Percentiles rank a stretch among this genome's conserved stretches.
phyloP scores from a whole-genome alignment of 1,139 yeast genomes.

The Suhomyces chickasaworum region DNA sequence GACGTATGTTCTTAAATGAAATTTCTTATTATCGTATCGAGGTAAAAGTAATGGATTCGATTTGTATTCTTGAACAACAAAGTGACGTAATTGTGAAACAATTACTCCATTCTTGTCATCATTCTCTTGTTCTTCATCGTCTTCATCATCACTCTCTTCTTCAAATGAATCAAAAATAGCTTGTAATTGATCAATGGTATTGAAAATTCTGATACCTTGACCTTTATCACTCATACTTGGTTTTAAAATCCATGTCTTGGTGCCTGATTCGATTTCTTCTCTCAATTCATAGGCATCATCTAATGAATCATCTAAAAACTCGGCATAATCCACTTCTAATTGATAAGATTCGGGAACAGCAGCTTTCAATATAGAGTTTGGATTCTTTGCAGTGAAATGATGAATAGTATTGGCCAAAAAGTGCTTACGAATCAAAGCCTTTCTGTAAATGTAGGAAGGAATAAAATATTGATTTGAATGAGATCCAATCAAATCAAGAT shows the following conservation, averaged over 20 bases:
- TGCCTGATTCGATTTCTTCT: slow-evolving; percentile 65
- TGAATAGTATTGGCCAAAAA: slow-evolving; percentile 80
- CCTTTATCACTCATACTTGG: slow-evolving; percentile 98
- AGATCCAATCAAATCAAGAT: slow-evolving; percentile 60
- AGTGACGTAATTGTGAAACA: slow-evolving; percentile 86
- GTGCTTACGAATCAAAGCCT: slow-evolving; percentile 88
- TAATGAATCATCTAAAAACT: slow-evolving; percentile 86
- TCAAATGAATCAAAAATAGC: slow-evolving; percentile 83
- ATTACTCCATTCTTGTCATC: slow-evolving; percentile 59
- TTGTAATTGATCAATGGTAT: slow-evolving; percentile 77
- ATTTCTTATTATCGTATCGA: slow-evolving; percentile 67
- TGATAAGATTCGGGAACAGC: slow-evolving; percentile 78
- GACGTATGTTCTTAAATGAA: slow-evolving; percentile 88
- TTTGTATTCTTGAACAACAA: slow-evolving; percentile 82
- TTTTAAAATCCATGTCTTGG: slow-evolving; percentile 82
- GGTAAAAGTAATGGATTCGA: slow-evolving; percentile 64
- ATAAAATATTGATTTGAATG: slow-evolving; percentile 54
- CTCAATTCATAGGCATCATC: slow-evolving; percentile 91
- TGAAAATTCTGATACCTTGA: slow-evolving; percentile 86
- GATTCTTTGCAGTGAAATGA: slow-evolving; percentile 72
- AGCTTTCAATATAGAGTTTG: slow-evolving; percentile 56
- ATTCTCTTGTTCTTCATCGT: slow-evolving; percentile 42
- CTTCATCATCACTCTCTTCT: slow-evolving; percentile 61
- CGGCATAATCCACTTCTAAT: slow-evolving; percentile 94
- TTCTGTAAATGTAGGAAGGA: slow-evolving; percentile 82